These are phyloP conservation scores for Colletotrichum aenigma DNA, from an alignment of 2,329 filamentous ascomycete genomes.

Conservation along the genomic window DNA sequence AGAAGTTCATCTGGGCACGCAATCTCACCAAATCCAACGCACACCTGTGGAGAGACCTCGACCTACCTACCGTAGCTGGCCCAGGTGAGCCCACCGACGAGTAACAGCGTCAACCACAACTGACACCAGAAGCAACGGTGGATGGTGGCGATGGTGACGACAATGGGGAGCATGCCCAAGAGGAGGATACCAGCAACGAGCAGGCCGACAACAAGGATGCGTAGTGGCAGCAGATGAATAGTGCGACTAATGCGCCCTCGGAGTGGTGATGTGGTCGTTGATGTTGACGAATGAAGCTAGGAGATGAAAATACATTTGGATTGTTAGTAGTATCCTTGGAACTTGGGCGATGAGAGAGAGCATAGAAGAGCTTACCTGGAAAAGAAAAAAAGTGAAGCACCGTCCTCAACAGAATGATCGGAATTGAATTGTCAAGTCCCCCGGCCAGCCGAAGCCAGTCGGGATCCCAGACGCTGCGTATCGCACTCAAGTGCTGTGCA, in stretches of 20 bases:
- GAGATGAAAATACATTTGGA: not conserved
- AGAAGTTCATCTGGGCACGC: not conserved
- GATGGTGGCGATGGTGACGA: not conserved
- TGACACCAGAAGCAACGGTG: not conserved
- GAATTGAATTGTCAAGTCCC: slow-evolving; percentile 78
- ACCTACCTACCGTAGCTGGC: not conserved
- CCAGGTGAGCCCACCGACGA: not conserved
- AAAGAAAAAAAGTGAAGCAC: slow-evolving; percentile 51
- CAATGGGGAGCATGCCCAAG: not conserved
- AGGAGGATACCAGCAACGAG: not conserved
- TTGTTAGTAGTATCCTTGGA: slow-evolving; percentile 22
- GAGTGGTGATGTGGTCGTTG: not conserved
- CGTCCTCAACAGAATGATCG: slow-evolving; percentile 88
- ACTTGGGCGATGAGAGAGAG: not conserved
- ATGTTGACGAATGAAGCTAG: not conserved
- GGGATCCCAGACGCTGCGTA: slow-evolving; percentile 76
- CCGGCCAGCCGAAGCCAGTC: slow-evolving; percentile 24
- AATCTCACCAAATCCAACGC: not conserved
- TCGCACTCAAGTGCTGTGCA: slow-evolving; percentile 92
- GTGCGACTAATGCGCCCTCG: too few relatives aligned
- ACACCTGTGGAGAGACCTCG: not conserved
- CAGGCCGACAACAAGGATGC: not conserved
- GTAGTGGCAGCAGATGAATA: not conserved
- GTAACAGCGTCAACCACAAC: not conserved
- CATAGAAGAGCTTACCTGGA: slow-evolving; percentile 9